phyloP scores from a whole-genome alignment of 1,284 basidiomycete species.

The Cutaneotrichosporon mucoides region DNA sequence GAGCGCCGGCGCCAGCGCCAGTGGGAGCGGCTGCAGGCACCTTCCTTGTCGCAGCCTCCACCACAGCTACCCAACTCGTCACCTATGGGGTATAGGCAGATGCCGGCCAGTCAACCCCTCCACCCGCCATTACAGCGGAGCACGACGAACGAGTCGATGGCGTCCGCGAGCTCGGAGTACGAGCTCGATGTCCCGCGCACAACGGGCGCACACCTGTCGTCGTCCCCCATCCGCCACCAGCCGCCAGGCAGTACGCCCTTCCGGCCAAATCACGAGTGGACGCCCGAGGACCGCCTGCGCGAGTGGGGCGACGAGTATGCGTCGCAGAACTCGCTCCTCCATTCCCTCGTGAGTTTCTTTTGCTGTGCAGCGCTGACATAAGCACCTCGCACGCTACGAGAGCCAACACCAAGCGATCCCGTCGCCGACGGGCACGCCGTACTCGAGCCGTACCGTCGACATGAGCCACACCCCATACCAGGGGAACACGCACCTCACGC shows the following conservation, averaged over 20 bases:
- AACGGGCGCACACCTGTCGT: conserved; percentile 9
- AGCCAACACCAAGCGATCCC: background rate
- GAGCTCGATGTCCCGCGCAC: conserved; percentile 5
- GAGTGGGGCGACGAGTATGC: conserved; percentile 24
- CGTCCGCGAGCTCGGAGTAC: background rate
- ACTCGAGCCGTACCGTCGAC: conserved; percentile 1
- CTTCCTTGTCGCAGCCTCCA: conserved; percentile 4
- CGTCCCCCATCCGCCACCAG: conserved; percentile 19
- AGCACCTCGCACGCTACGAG: conserved; percentile 8
- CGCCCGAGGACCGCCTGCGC: conserved; percentile 17
- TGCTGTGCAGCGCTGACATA: background rate
- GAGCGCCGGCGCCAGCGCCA: conserved; percentile 17
- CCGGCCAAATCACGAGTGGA: conserved; percentile 15
- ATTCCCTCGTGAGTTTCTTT: conserved; percentile 14
- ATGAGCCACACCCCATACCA: conserved; percentile 2
- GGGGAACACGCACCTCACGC: background rate
- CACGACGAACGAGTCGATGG: background rate
- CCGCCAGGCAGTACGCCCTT: conserved; percentile 17
- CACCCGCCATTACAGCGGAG: background rate
- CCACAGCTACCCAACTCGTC: background rate
- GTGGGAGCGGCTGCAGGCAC: conserved; percentile 20
- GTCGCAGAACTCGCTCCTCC: conserved; percentile 17
- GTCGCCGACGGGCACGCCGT: background rate
- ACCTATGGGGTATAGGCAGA: background rate
- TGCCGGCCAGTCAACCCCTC: too few species aligned